These are phyloP conservation scores for barley (Hordeum vulgare) DNA, from an alignment of 176 grass and related monocot species.

Conservation along the genomic window MorexV3_pseudomolecules_assembly NC_058522.1:553655053-553655552, in stretches of 20 bases:
- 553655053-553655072: conserved; percentile 85
- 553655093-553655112: not conserved
- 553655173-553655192: conserved; percentile 74
- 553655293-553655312: not conserved
- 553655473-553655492: not conserved
- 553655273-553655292: not conserved
- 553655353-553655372: conserved; percentile 99
- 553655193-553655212: conserved; percentile 98
- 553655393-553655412: conserved; percentile 87
- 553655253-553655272: not conserved
- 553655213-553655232: conserved; percentile 96
- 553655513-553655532: conserved; percentile 98
- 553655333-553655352: conserved; percentile 87
- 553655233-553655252: not conserved
- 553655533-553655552: conserved; percentile 90
- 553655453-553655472: not conserved
- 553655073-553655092: not conserved
- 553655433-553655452: not conserved
- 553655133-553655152: conserved; percentile 5
- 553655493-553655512: conserved; percentile 51
- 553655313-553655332: not conserved
- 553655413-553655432: not conserved
- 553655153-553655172: conserved; percentile 13
- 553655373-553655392: conserved; percentile 96
- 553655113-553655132: conserved; percentile 3